A percentile compares a stretch with the other conserved stretches of the same genome.
Evolutionary conservation across 2,329 filamentous ascomycete genomes (phyloP).

Genomic region (Trichoderma sp.): DNA sequence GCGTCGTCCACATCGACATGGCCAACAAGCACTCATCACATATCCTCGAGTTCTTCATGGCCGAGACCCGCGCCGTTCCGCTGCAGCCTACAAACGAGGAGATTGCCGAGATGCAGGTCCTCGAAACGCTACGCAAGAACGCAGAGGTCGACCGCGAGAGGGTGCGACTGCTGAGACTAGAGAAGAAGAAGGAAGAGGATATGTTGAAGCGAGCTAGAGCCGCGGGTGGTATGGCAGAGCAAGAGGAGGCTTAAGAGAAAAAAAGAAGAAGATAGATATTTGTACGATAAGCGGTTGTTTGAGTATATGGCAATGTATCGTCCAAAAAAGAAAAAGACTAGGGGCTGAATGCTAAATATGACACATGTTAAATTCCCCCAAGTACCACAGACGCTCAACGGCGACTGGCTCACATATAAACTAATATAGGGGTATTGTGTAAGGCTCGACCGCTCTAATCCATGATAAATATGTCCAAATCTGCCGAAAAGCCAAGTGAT

Average conservation of each 20-base stretch:
- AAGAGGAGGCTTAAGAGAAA: conserved; percentile 30
- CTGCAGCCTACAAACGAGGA: conserved; percentile 61
- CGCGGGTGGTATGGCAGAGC: conserved; percentile 38
- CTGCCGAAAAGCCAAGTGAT: not conserved
- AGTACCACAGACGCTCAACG: not conserved
- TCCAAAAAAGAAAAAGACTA: not conserved
- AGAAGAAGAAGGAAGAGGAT: conserved; percentile 60
- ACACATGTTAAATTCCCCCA: conserved; percentile 7
- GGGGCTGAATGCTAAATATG: conserved; percentile 12
- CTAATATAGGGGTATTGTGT: conserved; percentile 2
- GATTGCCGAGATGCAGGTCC: conserved; percentile 52
- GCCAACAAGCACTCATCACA: conserved; percentile 57
- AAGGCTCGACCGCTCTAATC: not conserved
- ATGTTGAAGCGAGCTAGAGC: conserved; percentile 43
- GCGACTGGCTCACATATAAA: not conserved
- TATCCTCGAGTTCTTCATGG: conserved; percentile 63
- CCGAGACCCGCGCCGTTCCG: conserved; percentile 58
- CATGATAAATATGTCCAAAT: not conserved
- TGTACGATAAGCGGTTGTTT: conserved; percentile 34
- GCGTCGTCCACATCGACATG: conserved; percentile 59
- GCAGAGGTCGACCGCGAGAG: conserved; percentile 55
- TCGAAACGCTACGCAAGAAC: conserved; percentile 53
- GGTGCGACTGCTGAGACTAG: conserved; percentile 51
- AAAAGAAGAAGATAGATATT: conserved; percentile 11
- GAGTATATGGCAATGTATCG: conserved; percentile 15